phyloP scores from a whole-genome alignment of 2,329 filamentous ascomycete genomes.

The Ambrosiella cleistominuta region DNA sequence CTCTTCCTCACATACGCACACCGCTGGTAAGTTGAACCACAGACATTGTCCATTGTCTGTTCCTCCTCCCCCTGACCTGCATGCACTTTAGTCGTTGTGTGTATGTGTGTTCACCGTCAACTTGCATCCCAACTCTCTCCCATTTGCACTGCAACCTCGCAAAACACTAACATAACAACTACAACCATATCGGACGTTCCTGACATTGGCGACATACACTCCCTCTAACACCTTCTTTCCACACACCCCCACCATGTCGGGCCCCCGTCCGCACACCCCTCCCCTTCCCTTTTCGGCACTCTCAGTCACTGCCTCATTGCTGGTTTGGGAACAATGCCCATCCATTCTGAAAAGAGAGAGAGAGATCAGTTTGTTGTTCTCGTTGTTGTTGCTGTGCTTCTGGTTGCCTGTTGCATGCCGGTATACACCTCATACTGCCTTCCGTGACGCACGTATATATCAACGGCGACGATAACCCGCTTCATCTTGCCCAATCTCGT shows the following conservation, averaged over 20 bases:
- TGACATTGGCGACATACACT: not conserved
- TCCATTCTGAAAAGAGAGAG: not conserved
- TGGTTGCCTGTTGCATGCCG: too few species aligned
- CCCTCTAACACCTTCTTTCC: not conserved
- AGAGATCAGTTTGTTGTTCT: too few species aligned
- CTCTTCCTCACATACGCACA: not conserved
- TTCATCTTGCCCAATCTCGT: not conserved
- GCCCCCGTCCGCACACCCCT: not conserved
- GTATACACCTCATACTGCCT: not conserved
- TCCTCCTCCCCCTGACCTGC: not conserved
- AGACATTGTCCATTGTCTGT: not conserved
- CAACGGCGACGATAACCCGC: not conserved
- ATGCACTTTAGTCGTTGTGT: not conserved
- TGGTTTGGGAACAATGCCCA: not conserved
- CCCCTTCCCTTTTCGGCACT: not conserved
- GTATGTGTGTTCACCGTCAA: not conserved
- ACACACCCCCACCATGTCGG: not conserved
- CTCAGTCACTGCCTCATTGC: not conserved
- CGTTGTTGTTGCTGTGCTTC: too few species aligned
- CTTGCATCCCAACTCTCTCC: not conserved
- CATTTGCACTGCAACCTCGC: not conserved
- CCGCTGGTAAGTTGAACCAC: not conserved
- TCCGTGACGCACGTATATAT: not conserved
- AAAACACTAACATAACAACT: not conserved
- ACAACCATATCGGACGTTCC: not conserved